Conservation (phyloP, 2,329 filamentous ascomycete genomes). For the Knufia fluminis region DNA sequence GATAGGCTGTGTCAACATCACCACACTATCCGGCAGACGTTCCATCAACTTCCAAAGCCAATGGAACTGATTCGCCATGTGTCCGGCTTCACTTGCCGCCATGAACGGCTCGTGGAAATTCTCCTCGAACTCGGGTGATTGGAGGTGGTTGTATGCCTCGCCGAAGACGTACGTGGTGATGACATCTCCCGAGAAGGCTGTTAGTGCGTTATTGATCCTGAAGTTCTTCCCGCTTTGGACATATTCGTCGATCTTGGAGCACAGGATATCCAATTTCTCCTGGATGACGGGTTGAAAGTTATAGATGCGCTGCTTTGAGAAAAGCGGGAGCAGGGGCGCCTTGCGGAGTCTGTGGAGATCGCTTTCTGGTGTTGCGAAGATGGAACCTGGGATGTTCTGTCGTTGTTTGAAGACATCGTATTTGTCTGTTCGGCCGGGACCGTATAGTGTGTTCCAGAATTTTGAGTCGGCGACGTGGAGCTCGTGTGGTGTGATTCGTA, state of each 20-base stretch:
- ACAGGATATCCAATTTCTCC: constrained; percentile 20
- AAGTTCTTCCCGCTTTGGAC: constrained; percentile 20
- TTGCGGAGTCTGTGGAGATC: constrained; percentile 21
- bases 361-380: constrained; percentile 18
- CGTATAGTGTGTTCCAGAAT: constrained; percentile 6
- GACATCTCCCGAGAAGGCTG: constrained; percentile 37
- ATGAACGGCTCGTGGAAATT: constrained; percentile 15
- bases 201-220: constrained; percentile 23
- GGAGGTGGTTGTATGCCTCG: constrained; percentile 15
- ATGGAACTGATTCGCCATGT: constrained; percentile 13
- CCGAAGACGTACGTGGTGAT: constrained; percentile 34
- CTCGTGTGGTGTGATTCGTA: constrained; percentile 15
- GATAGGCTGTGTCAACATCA: constrained; percentile 8
- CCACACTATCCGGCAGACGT: constrained; percentile 19
- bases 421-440: not conserved
- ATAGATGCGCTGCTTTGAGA: constrained; percentile 18
- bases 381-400: constrained; percentile 11
- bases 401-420: constrained; percentile 8
- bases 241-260: constrained; percentile 21
- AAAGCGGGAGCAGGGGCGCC: constrained; percentile 18
- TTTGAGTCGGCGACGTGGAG: constrained; percentile 10
- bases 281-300: constrained; percentile 19
- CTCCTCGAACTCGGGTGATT: constrained; percentile 16
- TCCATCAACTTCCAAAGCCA: constrained; percentile 19
- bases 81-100: constrained; percentile 11